Percentiles rank a stretch among this genome's conserved stretches.
Evolutionary conservation across 495 filamentous ascomycete genomes (phyloP).

Genomic region (Paragyromitra xinjiangensis): DNA sequence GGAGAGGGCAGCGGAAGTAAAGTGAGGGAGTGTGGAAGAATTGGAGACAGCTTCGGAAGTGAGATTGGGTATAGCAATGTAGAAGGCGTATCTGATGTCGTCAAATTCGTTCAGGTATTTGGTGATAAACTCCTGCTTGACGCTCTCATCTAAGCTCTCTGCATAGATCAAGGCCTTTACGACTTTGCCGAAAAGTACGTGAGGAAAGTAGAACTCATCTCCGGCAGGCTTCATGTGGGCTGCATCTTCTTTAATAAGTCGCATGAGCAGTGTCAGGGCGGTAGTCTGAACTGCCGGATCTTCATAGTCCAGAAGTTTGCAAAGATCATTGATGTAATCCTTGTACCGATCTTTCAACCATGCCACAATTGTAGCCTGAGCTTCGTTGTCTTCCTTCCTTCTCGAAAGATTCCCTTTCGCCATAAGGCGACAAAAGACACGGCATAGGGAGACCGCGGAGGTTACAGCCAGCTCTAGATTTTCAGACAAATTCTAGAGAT

Average conservation of each 20-base stretch:
- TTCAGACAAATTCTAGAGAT: slow-evolving; percentile 57
- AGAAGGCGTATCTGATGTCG: slow-evolving; percentile 84
- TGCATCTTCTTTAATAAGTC: slow-evolving; percentile 78
- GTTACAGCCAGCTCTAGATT: slow-evolving; percentile 58
- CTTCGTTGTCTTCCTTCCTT: slow-evolving; percentile 69
- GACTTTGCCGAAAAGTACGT: slow-evolving; percentile 69
- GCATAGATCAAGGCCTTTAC: slow-evolving; percentile 70
- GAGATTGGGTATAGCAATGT: slow-evolving; percentile 63
- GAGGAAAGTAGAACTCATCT: slow-evolving; percentile 72
- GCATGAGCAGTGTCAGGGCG: slow-evolving; percentile 71
- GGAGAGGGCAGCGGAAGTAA: slow-evolving; percentile 61
- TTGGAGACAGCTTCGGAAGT: slow-evolving; percentile 27
- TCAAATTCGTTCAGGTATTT: slow-evolving; percentile 81
- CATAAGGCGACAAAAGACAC: slow-evolving; percentile 86
- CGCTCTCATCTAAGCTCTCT: slow-evolving; percentile 62
- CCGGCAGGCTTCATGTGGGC: slow-evolving; percentile 66
- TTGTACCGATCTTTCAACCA: slow-evolving; percentile 81
- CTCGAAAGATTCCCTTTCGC: slow-evolving; percentile 75
- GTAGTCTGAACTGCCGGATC: slow-evolving; percentile 55
- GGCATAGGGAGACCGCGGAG: slow-evolving; percentile 82
- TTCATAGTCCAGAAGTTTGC: slow-evolving; percentile 66
- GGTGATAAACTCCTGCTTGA: slow-evolving; percentile 74
- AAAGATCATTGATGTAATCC: slow-evolving; percentile 71
- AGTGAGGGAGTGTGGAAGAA: slow-evolving; percentile 25
- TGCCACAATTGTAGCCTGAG: slow-evolving; percentile 74